Percentiles rank a stretch among this genome's conserved stretches.
These are phyloP conservation scores for Fraxinus nigra DNA, from an alignment of 305 asterid genomes.

Conservation along the genomic window DNA sequence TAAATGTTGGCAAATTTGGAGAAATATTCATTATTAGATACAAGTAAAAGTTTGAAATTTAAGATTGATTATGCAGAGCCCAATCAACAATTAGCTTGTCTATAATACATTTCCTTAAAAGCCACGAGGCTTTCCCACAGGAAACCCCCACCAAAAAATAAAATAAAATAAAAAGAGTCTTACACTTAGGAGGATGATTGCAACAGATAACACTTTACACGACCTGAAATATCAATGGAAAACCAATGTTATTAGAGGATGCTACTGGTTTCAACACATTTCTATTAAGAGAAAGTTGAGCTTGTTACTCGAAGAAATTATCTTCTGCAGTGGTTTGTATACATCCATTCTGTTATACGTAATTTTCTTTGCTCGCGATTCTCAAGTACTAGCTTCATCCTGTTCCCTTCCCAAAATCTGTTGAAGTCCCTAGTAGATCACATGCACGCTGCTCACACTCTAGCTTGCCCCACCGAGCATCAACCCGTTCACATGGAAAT, in stretches of 20 bases:
- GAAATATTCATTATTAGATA: not conserved
- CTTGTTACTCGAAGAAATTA: not conserved
- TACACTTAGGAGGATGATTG: not conserved
- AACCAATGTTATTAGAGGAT: not conserved
- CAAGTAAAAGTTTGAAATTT: not conserved
- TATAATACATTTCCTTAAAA: not conserved
- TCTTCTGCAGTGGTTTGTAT: not conserved
- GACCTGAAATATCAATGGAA: not conserved
- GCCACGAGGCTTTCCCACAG: not conserved
- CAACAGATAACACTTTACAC: not conserved
- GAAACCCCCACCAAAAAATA: not conserved
- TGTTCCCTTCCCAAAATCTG: slow-evolving; percentile 33
- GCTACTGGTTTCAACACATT: not conserved
- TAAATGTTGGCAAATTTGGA: not conserved
- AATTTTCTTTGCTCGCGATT: not conserved
- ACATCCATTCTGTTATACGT: not conserved
- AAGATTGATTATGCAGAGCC: not conserved
- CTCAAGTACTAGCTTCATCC: slow-evolving; percentile 19
- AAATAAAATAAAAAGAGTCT: not conserved
- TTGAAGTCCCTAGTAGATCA: slow-evolving; percentile 64
- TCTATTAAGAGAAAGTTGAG: not conserved
- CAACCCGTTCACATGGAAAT: slow-evolving; percentile 84
- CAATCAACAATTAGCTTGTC: not conserved
- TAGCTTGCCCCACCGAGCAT: slow-evolving; percentile 96
- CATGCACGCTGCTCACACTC: slow-evolving; percentile 87